Percentiles rank a stretch among this genome's conserved stretches.
Evolutionary conservation across 2,329 filamentous ascomycete genomes (phyloP).

Genomic region (Penicillium occitanis): DNA sequence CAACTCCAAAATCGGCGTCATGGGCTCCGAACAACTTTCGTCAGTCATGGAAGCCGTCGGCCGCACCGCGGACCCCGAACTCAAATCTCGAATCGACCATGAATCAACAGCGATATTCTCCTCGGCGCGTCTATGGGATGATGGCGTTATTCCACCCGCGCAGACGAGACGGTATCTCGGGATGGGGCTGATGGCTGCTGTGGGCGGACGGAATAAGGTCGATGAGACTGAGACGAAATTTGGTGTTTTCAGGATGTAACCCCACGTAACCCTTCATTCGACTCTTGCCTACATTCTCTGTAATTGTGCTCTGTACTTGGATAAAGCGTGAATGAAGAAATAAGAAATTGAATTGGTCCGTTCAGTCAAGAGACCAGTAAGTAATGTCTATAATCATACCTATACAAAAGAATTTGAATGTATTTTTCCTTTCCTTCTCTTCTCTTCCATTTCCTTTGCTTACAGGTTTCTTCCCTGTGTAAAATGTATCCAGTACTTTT

Average conservation of each 20-base stretch:
- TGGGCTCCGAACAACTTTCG: slow-evolving; percentile 90
- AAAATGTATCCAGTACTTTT: slow-evolving; percentile 13
- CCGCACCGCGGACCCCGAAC: slow-evolving; percentile 72
- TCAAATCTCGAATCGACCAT: slow-evolving; percentile 80
- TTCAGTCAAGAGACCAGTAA: background rate
- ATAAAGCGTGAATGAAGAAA: background rate
- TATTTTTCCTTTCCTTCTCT: background rate
- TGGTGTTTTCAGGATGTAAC: slow-evolving; percentile 79
- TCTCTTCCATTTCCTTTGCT: background rate
- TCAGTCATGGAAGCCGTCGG: slow-evolving; percentile 95
- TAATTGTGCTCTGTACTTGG: background rate
- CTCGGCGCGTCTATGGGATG: slow-evolving; percentile 86
- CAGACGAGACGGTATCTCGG: slow-evolving; percentile 73
- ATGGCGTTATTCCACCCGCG: slow-evolving; percentile 75
- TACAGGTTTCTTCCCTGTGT: background rate
- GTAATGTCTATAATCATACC: slow-evolving; percentile 15
- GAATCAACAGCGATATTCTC: slow-evolving; percentile 90
- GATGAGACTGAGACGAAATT: slow-evolving; percentile 63
- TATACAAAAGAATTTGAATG: slow-evolving; percentile 11
- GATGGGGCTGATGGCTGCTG: slow-evolving; percentile 67
- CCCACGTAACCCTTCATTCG: background rate
- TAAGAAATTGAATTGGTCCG: background rate
- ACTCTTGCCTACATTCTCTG: background rate
- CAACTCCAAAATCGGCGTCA: slow-evolving; percentile 91
- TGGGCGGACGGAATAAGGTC: slow-evolving; percentile 64